A percentile compares a stretch with the other conserved stretches of the same genome.
phyloP scores from a whole-genome alignment of 1,284 basidiomycete species.

The Schizophyllum commune region DNA sequence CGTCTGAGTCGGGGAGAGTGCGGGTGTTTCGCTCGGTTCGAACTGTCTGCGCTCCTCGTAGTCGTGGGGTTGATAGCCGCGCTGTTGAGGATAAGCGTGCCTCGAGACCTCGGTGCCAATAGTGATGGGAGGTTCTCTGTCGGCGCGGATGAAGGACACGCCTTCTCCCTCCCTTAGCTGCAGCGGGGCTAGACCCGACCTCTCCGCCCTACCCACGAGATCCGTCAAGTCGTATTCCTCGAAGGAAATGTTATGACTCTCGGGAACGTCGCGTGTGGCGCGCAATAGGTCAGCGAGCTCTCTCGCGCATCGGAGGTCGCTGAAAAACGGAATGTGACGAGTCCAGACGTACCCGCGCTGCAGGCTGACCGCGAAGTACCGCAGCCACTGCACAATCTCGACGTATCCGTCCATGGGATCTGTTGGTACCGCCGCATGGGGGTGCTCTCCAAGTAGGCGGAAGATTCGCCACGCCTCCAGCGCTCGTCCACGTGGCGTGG shows the following conservation, averaged over 20 bases:
- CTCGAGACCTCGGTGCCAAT: too few species aligned
- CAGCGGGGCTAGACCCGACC: background rate
- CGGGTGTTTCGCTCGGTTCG: background rate
- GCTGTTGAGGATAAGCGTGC: background rate
- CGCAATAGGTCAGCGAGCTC: background rate
- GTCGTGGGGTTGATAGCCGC: too few species aligned
- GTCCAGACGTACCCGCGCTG: too few species aligned
- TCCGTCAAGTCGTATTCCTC: background rate
- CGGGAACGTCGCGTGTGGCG: too few species aligned
- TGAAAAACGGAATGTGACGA: background rate
- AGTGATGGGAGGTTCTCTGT: too few species aligned
- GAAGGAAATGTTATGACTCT: too few species aligned
- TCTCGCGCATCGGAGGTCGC: background rate
- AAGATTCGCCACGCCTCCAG: background rate
- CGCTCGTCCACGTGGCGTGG: background rate
- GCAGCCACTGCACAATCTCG: background rate
- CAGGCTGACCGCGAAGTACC: background rate
- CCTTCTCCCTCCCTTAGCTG: background rate
- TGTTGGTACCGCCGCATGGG: too few species aligned
- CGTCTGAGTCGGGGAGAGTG: too few species aligned
- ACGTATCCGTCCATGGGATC: too few species aligned
- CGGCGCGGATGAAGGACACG: background rate
- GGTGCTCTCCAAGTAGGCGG: background rate
- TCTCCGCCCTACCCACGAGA: background rate
- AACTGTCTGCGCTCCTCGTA: too few species aligned